Percentiles rank a stretch among this genome's conserved stretches.
These are phyloP conservation scores for Citrullus mucosospermus DNA, from an alignment of 306 rosid species.

Conservation along the genomic window DNA sequence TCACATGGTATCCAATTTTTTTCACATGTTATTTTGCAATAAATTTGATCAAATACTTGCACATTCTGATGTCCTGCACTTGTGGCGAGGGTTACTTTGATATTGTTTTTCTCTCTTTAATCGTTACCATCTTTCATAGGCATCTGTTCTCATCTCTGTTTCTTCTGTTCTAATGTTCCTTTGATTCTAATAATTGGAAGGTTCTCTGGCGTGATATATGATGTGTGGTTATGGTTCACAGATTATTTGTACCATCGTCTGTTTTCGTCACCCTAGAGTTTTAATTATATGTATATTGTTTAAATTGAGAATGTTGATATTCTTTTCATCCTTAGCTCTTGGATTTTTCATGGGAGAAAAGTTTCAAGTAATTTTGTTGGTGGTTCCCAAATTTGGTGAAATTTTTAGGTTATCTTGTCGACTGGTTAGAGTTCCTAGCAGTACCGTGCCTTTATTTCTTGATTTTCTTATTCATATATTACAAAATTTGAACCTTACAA, in stretches of 20 bases:
- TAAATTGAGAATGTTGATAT: background rate
- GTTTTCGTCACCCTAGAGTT: background rate
- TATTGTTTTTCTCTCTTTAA: too few species aligned
- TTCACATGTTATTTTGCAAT: background rate
- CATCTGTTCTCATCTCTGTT: background rate
- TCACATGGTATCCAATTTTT: constrained; percentile 53
- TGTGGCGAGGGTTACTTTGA: too few species aligned
- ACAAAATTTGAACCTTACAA: background rate
- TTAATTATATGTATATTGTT: background rate
- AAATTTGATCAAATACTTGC: too few species aligned
- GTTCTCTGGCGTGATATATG: background rate
- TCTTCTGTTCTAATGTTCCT: background rate
- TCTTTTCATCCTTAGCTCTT: background rate
- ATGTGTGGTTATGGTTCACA: background rate
- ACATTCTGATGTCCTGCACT: too few species aligned
- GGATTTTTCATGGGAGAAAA: background rate
- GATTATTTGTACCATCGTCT: background rate
- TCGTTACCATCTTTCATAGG: too few species aligned
- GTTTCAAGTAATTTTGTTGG: background rate
- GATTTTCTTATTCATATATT: background rate
- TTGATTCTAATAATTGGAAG: background rate
- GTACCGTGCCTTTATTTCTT: background rate
- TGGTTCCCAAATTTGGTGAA: background rate
- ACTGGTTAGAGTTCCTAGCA: background rate
- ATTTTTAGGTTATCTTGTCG: background rate